phyloP scores from a whole-genome alignment of 805 yeast species.

The Lipomyces spencermartinsiae region DNA sequence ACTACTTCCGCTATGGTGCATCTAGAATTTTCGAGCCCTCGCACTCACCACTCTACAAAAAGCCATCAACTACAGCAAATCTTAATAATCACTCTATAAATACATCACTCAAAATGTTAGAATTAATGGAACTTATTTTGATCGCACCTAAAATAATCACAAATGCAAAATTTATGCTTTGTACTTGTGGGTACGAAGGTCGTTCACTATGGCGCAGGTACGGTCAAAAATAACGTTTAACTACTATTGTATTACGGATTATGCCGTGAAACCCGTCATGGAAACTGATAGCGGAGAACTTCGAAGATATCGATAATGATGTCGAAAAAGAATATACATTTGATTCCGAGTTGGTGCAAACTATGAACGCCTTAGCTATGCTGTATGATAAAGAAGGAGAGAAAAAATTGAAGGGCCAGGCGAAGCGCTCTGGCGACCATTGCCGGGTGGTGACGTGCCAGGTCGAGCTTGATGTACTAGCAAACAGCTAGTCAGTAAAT shows the following conservation, averaged over 20 bases:
- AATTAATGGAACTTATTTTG: too few relatives aligned
- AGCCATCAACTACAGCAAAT: too few relatives aligned
- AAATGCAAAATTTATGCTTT: background rate
- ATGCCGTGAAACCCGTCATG: background rate
- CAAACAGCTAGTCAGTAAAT: background rate
- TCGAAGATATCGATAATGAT: background rate
- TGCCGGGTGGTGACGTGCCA: too few relatives aligned
- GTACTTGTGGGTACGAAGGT: background rate
- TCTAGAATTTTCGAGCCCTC: too few relatives aligned
- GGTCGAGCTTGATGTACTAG: background rate
- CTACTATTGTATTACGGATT: background rate
- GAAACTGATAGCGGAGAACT: background rate
- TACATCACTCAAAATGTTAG: too few relatives aligned
- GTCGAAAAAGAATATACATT: background rate
- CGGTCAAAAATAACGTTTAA: background rate
- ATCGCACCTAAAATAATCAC: too few relatives aligned
- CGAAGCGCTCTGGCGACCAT: too few relatives aligned
- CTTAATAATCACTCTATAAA: too few relatives aligned
- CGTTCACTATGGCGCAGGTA: background rate
- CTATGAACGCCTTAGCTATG: background rate
- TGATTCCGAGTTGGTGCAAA: background rate
- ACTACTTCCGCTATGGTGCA: too few relatives aligned
- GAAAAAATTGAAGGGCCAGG: too few relatives aligned
- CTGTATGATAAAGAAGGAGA: too few relatives aligned
- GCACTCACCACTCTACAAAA: too few relatives aligned